A percentile compares a stretch with the other conserved stretches of the same genome.
Conservation (phyloP, 2,329 filamentous ascomycete genomes). For the Claviceps maximensis region DNA sequence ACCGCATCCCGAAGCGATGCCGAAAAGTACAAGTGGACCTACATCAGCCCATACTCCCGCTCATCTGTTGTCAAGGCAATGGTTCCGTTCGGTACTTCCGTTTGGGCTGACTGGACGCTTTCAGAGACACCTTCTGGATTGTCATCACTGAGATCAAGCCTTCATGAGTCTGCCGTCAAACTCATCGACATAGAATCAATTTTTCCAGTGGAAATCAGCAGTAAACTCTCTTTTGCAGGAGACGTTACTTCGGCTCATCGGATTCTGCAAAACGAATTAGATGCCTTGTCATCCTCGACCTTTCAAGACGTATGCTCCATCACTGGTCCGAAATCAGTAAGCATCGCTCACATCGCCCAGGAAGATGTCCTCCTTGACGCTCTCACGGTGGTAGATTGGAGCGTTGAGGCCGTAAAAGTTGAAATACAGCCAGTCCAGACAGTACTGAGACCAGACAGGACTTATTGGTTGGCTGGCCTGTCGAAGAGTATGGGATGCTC, state of each 20-base stretch:
- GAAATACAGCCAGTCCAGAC: slow-evolving; percentile 3
- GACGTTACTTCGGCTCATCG: background rate
- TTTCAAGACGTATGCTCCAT: too few species aligned
- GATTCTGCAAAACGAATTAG: background rate
- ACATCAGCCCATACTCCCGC: background rate
- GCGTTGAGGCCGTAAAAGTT: slow-evolving; percentile 6
- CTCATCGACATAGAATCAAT: background rate
- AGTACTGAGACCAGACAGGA: slow-evolving; percentile 6
- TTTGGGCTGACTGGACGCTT: background rate
- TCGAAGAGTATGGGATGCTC: slow-evolving; percentile 22
- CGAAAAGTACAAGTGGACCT: background rate
- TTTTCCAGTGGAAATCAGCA: background rate
- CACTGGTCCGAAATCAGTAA: background rate
- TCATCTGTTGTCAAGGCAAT: background rate
- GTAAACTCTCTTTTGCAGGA: background rate
- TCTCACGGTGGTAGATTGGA: background rate
- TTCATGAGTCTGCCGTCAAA: background rate
- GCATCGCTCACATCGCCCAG: background rate
- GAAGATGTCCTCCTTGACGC: background rate
- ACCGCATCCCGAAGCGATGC: background rate
- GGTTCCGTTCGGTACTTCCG: background rate
- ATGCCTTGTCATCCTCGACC: too few species aligned
- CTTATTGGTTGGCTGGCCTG: slow-evolving; percentile 20
- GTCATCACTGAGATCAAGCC: background rate
- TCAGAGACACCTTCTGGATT: background rate